Conservation (phyloP, 2,329 filamentous ascomycete species). For the Ophiostoma montium region DNA sequence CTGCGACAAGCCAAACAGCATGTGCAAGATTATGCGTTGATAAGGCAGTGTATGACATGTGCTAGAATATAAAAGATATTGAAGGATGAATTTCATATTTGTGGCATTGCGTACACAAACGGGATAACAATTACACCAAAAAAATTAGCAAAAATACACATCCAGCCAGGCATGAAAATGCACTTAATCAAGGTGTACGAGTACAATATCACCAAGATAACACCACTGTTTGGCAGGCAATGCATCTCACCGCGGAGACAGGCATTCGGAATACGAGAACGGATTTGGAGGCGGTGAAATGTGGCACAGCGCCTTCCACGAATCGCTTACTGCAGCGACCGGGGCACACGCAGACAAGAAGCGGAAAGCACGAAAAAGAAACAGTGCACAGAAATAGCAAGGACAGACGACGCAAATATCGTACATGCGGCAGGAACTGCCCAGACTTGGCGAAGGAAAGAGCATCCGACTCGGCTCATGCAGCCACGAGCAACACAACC, state of each 20-base stretch:
- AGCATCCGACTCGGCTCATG: neutral
- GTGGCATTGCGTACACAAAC: too few relatives aligned
- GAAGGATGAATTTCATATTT: too few relatives aligned
- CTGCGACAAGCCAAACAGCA: too few relatives aligned
- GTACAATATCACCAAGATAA: neutral
- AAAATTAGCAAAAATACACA: too few relatives aligned
- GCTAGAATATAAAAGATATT: too few relatives aligned
- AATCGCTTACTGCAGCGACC: neutral
- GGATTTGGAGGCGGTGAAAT: slow-evolving; percentile 3
- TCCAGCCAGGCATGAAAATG: too few relatives aligned
- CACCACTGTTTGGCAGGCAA: neutral
- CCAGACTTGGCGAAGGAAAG: neutral
- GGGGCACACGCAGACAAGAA: neutral
- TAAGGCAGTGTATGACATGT: too few relatives aligned
- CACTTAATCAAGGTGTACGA: too few relatives aligned
- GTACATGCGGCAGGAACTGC: neutral
- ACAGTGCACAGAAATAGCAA: neutral
- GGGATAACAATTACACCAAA: too few relatives aligned
- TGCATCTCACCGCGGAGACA: neutral
- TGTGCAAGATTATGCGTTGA: too few relatives aligned
- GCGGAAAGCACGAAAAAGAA: neutral
- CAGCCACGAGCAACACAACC: too few relatives aligned
- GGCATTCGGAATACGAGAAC: slow-evolving; percentile 5
- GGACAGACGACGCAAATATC: neutral
- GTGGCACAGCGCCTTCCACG: slow-evolving; percentile 3